Percentiles rank a stretch among this genome's conserved stretches.
phyloP scores from a whole-genome alignment of 768 basidiomycete genomes.

The Trametes coccinea region DNA sequence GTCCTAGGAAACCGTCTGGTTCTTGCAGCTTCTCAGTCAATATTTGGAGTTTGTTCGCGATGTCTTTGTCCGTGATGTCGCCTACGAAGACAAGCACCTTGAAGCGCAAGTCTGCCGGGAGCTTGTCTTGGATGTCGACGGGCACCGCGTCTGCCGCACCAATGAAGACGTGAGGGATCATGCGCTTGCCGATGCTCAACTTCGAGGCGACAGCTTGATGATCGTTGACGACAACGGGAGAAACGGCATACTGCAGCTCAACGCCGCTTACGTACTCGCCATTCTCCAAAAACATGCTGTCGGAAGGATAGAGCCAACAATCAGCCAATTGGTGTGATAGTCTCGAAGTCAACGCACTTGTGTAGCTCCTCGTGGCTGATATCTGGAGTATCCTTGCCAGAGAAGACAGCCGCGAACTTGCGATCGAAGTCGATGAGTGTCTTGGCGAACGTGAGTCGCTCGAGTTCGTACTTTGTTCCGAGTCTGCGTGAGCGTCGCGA shows the following conservation, averaged over 20 bases:
- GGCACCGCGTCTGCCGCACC: slow-evolving; percentile 47
- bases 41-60: slow-evolving; percentile 17
- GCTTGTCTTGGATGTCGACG: slow-evolving; percentile 52
- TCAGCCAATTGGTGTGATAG: background rate
- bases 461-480: slow-evolving; percentile 46
- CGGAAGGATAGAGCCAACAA: background rate
- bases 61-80: slow-evolving; percentile 31
- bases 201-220: slow-evolving; percentile 41
- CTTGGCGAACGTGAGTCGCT: slow-evolving; percentile 53
- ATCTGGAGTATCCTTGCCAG: slow-evolving; percentile 45
- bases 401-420: slow-evolving; percentile 49
- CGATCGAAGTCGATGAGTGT: slow-evolving; percentile 58
- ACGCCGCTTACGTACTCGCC: slow-evolving; percentile 49
- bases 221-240: slow-evolving; percentile 34
- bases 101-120: slow-evolving; percentile 49
- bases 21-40: slow-evolving; percentile 23
- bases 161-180: slow-evolving; percentile 48
- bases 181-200: slow-evolving; percentile 50
- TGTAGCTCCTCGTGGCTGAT: slow-evolving; percentile 46
- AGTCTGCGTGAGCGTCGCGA: background rate
- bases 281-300: slow-evolving; percentile 46
- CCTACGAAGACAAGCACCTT: slow-evolving; percentile 52
- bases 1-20: slow-evolving; percentile 24
- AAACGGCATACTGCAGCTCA: slow-evolving; percentile 49
- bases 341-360: slow-evolving; percentile 31